Evolutionary conservation across 345 rosid species (phyloP).

Genomic region (Populus nigra): DNA sequence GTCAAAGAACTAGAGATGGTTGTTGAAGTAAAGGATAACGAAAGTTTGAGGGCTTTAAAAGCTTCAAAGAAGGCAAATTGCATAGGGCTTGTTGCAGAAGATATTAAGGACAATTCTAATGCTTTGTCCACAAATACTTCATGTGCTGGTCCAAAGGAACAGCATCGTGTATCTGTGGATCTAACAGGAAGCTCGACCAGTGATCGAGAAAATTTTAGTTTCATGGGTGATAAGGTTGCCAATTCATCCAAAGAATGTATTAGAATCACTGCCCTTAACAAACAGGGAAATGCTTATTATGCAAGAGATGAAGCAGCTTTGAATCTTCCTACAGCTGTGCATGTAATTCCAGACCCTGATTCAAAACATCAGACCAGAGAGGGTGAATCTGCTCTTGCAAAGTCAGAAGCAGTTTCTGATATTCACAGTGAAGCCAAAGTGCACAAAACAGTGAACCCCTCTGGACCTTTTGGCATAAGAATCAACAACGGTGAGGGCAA

Average conservation of each 20-base stretch:
- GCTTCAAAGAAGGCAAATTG: slow-evolving; percentile 31
- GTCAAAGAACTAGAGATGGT: slow-evolving; percentile 64
- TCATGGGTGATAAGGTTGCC: slow-evolving; percentile 3
- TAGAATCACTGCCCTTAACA: background rate
- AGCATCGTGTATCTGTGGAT: slow-evolving; percentile 18
- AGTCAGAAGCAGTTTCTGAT: slow-evolving; percentile 11
- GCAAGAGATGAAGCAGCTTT: slow-evolving; percentile 18
- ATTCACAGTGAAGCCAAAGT: slow-evolving; percentile 16
- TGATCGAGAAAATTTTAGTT: slow-evolving; percentile 21
- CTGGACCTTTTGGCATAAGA: slow-evolving; percentile 18
- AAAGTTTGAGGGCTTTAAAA: slow-evolving; percentile 59
- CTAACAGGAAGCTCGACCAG: slow-evolving; percentile 21
- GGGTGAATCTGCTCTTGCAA: slow-evolving; percentile 14
- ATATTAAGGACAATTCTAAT: slow-evolving; percentile 14
- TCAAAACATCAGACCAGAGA: slow-evolving; percentile 18
- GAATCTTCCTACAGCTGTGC: slow-evolving; percentile 20
- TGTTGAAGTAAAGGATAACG: slow-evolving; percentile 63
- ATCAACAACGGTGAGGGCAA: slow-evolving; percentile 15
- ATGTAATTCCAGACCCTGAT: slow-evolving; percentile 24
- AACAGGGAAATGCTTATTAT: slow-evolving; percentile 7
- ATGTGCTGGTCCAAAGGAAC: slow-evolving; percentile 24
- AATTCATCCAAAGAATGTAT: slow-evolving; percentile 11
- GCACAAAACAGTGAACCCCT: background rate
- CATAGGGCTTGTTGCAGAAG: slow-evolving; percentile 16
- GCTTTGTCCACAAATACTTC: slow-evolving; percentile 21